Base-by-base conservation (phyloP, 768 basidiomycete species). In the Mrakia frigida region DNA sequence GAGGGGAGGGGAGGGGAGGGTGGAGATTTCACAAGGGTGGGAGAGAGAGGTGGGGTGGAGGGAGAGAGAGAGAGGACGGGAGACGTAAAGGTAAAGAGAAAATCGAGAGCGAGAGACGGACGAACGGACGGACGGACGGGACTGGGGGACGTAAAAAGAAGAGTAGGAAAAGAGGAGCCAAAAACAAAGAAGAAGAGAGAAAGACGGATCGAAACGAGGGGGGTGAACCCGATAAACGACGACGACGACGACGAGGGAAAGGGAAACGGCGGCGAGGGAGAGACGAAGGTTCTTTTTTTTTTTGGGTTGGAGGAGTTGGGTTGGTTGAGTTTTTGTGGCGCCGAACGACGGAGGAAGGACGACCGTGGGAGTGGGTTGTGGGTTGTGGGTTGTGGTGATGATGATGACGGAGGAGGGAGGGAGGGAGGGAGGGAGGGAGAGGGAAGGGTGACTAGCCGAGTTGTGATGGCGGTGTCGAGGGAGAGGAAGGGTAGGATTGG, bases 271-370 rank as follows among this genome's bases (percentile, higher is more conserved):
- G n/a, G 53, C 18, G 53, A 56, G 18, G 6, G 53, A 21, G 53
- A 28, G n/a, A 21, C 4, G 59, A 14, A 9, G 31, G n/a, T 21
- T 63, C 31, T 37, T 33, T 63, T 63, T 63, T 61, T n/a, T 7
- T 16, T 33, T 63, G 61, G 7, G 56, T 56, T 56, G 25, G 28
- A n/a, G n/a, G n/a, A n/a, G 56, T 4, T n/a, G 56, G 10, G 56
- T 0, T 4, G 56, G 25, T 7, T 11, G 31, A 37, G 61, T 6
- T 2, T 25, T 25, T 21, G 39, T n/a, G 65, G 37, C 65, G 65
- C 65, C 37, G 65, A 68, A 68, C 65, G 65, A 68, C 65, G 65
- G 65, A 68, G 65, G 65, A 68, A 41, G 65, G 37, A 68, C 65
- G 65, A 68, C 65, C 65, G 65, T 37, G 65, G 65, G n/a, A 25